phyloP scores from a whole-genome alignment of 306 rosid genomes.

The Nissolia schottii region DNA sequence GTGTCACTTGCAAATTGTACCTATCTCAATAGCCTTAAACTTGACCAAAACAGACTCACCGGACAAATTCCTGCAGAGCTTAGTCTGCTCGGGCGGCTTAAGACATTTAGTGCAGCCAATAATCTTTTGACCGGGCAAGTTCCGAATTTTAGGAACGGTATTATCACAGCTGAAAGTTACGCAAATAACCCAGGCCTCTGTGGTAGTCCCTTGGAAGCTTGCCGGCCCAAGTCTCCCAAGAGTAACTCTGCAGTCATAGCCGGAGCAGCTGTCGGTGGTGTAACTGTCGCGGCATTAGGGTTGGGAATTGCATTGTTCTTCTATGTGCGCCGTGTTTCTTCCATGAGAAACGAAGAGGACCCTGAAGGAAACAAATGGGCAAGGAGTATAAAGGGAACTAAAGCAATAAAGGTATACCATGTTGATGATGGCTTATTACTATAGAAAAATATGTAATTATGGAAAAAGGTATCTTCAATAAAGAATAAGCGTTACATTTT shows the following conservation, averaged over 20 bases:
- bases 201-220: constrained; percentile 27
- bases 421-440: neutral
- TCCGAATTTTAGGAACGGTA: constrained; percentile 10
- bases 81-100: constrained; percentile 42
- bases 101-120: constrained; percentile 43
- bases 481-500: neutral
- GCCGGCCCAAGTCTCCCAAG: constrained; percentile 30
- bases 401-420: constrained; percentile 68
- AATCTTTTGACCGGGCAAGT: constrained; percentile 66
- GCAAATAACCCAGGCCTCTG: constrained; percentile 74
- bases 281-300: constrained; percentile 51
- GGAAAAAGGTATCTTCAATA: neutral
- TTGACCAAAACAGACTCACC: constrained; percentile 59
- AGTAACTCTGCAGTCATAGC: constrained; percentile 58
- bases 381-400: constrained; percentile 67
- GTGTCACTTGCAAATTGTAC: constrained; percentile 28
- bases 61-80: constrained; percentile 64
- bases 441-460: neutral
- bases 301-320: constrained; percentile 53
- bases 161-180: neutral
- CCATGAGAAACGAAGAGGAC: constrained; percentile 72
- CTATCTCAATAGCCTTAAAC: constrained; percentile 66
- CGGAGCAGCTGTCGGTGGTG: constrained; percentile 76
- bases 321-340: constrained; percentile 54
- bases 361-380: constrained; percentile 99